Evolutionary conservation across 176 grass and related monocot genomes (phyloP), one percentile per base, ranked within the genome.

Genomic region (Oryza meridionalis): DNA sequence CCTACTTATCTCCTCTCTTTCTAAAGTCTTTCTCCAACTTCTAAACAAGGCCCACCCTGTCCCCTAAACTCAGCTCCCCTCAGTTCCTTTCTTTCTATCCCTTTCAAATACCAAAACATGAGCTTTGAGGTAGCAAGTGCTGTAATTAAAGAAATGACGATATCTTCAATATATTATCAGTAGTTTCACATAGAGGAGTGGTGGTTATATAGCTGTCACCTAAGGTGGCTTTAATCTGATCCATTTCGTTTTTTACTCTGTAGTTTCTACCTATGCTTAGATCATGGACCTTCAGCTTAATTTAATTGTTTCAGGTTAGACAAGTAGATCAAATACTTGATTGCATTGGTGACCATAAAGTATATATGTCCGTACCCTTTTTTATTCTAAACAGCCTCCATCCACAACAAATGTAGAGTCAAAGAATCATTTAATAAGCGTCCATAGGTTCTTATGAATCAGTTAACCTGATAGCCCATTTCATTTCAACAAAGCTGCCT

Each of bases 41-140:
- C 77, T 72, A 90, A 90, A 90, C 88, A 79, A 93, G 91, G 77
- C 85, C 91, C 88, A 88, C 88, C 77, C 17, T 93, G 88, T 88
- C 88, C 61, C 84, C 84, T 69, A 69, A 85, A 82, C 72, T 79
- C 76, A 72, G 83, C 70, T 74, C 66, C 33, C 77, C 79, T 86
- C 32, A 49, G 65, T 81, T 80, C 75, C 31, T 27, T 32, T 61
- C 73, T 85, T 87, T 75, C 84, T 69, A 69, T 85, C 77, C 76
- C 84, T 84, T 90, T 90, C 81, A 82, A 82, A 53, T 81, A 90
- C 75, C 75, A 71, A 85, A 79, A 83, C 78, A 83, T 69, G 83
- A 79, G 47, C 50, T 80, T 19, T 12, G 61, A 25, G 53, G 70
- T 76, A 42, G 63, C 69, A 24, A 64, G 53, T 84, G 80, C 37